Evolutionary conservation across 78 protist genomes (phyloP), one percentile per base, ranked within the genome.

Genomic region (Dictyostelium brefeldianum): DNA sequence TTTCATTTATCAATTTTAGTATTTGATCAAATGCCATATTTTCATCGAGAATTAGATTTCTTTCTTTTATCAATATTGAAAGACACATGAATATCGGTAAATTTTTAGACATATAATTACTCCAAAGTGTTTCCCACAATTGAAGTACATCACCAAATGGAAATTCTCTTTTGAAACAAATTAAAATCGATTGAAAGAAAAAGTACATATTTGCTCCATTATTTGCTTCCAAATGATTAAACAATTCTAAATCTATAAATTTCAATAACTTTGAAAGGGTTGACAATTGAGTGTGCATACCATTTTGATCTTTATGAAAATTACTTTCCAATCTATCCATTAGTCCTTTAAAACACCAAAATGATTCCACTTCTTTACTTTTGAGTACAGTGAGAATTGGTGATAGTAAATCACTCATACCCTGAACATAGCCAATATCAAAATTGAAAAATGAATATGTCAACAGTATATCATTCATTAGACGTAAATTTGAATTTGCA

Each of bases 371-470:
- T 25, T 78, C 83, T 14, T 79, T 64, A 69, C 90, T 81, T 31
- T 67, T 53, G 31, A 89, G 89, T n/a, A 95, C 91, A 0, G 78
- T 47, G 29, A 81, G 56, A 56, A 95, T 89, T 8, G 92, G 90
- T 20, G 95, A 56, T 10, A 95, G 77, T 11, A 95, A 11, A 78
- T 95, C 97, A 51, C 85, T 89, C 97, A 95, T 95, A 4, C 97
- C 97, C 43, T 95, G 97, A 5, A 95, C 95, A 17, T 95, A 95
- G 12, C 96, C 96, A 57, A 94, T 77, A 65, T 94, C 94, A 31
- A 71, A 94, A 78, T 94, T 94, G 48, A 62, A 80, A 80, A 94
- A 94, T 20, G 83, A 84, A 46, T 94, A 94, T 50, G 94, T 94
- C 43, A 89, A n/a, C 0, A 94, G 64, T 3, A 94, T 89, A 29